A percentile compares a stretch with the other conserved stretches of the same genome.
Conservation (phyloP, 169 alveolate genomes). For the Plasmodium blacklocki region DNA sequence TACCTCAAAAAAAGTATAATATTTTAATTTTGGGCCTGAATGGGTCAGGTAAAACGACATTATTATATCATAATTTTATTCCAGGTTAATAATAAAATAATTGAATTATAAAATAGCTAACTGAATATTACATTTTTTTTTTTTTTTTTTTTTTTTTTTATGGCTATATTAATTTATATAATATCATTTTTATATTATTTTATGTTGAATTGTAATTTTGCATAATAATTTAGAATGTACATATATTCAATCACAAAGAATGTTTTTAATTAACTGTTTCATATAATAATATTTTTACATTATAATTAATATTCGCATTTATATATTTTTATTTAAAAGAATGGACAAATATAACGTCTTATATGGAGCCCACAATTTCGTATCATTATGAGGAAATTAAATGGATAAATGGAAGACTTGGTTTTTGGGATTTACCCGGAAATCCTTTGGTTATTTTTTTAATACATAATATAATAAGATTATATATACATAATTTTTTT, state of each 20-base stretch:
- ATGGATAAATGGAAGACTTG: conserved; percentile 62
- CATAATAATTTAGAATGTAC: too few species aligned
- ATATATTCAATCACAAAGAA: background rate
- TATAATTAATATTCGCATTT: too few species aligned
- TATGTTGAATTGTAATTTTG: too few species aligned
- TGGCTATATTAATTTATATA: too few species aligned
- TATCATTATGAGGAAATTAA: conserved; percentile 72
- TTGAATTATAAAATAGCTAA: background rate
- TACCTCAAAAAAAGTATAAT: conserved; percentile 38
- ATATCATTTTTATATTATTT: too few species aligned
- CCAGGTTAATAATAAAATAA: conserved; percentile 45
- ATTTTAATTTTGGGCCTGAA: conserved; percentile 72
- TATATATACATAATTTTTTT: background rate
- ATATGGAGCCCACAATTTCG: conserved; percentile 75
- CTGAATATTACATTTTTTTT: background rate
- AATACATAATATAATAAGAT: background rate
- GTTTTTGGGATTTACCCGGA: conserved; percentile 75
- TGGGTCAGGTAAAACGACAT: conserved; percentile 76
- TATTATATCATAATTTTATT: conserved; percentile 70
- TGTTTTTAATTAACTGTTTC: too few species aligned
- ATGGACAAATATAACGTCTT: conserved; percentile 64
- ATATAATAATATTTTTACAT: too few species aligned
- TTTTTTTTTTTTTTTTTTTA: background rate
- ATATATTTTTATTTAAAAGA: conserved; percentile 40
- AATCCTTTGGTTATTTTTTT: conserved; percentile 41